Base-by-base conservation (phyloP, 495 filamentous ascomycete species). In the Penicillium salamii region DNA sequence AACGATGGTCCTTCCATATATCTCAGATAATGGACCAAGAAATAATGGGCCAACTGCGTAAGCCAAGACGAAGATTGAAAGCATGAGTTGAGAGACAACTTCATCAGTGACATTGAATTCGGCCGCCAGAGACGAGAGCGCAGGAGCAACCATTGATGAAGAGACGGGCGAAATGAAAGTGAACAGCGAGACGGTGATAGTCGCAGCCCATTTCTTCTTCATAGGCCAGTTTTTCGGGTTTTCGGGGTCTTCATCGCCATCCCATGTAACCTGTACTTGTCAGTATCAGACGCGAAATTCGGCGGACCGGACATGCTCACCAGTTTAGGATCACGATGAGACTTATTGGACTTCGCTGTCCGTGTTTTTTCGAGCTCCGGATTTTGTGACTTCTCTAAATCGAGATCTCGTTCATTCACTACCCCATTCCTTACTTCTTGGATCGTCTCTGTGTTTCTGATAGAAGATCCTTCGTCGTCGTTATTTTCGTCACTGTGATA, bases 31-130 rank as follows among this genome's bases (percentile, higher is more conserved):
- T 0, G 89, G 88, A 0, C 83, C 84, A 9, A 91, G 68, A 35
- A 90, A 62, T 14, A 92, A 58, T 0, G 88, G 87, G 5, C 81
- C 84, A 7, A 88, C 62, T 3, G 84, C 83, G 61, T 88, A 93
- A 8, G 86, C 88, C 3, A 92, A 75, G 12, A 91, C 68, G 63
- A 92, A 91, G 52, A 88, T 75, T 1, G 85, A 88, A 31, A 93
- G 65, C 1, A 77, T 79, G 29, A 91, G 66, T 20, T 82, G 73
- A 14, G 71, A 71, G 40, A 82, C 65, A 17, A 85, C 70, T 52
- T 72, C 53, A 24, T 76, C 75, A 0, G 64, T 71, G 29, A 91
- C 85, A 14, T 78, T 54, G 23, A 92, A 74, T 11, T 91, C 86
- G 2, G 57, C 51, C 33, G 74, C 68, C 28, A 90, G 78, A 0